These are phyloP conservation scores for Fragosphaeria purpurea DNA, from an alignment of 2,329 filamentous ascomycete species.

Conservation along the genomic window DNA sequence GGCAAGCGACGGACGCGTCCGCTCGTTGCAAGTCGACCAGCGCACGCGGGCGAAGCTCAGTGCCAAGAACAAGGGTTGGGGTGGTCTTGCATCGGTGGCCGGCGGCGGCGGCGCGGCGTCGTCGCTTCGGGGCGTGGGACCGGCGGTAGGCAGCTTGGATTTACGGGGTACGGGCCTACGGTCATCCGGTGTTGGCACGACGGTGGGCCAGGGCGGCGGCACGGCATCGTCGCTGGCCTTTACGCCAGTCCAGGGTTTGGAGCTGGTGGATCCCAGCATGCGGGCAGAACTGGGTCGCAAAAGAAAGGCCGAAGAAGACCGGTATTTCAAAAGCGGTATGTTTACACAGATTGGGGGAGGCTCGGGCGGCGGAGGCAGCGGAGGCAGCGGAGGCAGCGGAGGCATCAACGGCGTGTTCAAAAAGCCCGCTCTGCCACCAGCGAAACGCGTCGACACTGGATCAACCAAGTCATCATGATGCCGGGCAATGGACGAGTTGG, in stretches of 20 bases:
- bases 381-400: neutral
- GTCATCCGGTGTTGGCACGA: slow-evolving; percentile 69
- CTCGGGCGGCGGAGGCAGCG: slow-evolving; percentile 28
- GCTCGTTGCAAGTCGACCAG: slow-evolving; percentile 81
- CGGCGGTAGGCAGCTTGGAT: slow-evolving; percentile 52
- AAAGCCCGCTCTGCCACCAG: slow-evolving; percentile 62
- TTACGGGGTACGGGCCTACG: slow-evolving; percentile 72
- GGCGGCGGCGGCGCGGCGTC: slow-evolving; percentile 59
- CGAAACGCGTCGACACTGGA: slow-evolving; percentile 63
- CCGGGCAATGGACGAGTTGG: no score
- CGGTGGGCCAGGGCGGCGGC: slow-evolving; percentile 55
- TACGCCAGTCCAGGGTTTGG: slow-evolving; percentile 86
- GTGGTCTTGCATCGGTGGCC: slow-evolving; percentile 47
- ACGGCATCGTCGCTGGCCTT: slow-evolving; percentile 85
- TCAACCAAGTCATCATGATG: slow-evolving; percentile 32
- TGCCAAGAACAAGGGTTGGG: slow-evolving; percentile 95
- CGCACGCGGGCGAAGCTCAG: slow-evolving; percentile 87
- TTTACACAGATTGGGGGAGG: slow-evolving; percentile 73
- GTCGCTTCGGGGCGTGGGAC: slow-evolving; percentile 69
- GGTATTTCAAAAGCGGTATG: slow-evolving; percentile 95
- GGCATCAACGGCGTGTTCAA: slow-evolving; percentile 60
- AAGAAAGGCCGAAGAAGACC: slow-evolving; percentile 85
- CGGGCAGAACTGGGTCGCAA: slow-evolving; percentile 82
- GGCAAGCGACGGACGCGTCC: slow-evolving; percentile 77
- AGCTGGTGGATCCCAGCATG: slow-evolving; percentile 88